A percentile compares a stretch with the other conserved stretches of the same genome.
Conservation (phyloP, 176 grass and related monocot species). For the Cenchrus fungigraminus region DNA sequence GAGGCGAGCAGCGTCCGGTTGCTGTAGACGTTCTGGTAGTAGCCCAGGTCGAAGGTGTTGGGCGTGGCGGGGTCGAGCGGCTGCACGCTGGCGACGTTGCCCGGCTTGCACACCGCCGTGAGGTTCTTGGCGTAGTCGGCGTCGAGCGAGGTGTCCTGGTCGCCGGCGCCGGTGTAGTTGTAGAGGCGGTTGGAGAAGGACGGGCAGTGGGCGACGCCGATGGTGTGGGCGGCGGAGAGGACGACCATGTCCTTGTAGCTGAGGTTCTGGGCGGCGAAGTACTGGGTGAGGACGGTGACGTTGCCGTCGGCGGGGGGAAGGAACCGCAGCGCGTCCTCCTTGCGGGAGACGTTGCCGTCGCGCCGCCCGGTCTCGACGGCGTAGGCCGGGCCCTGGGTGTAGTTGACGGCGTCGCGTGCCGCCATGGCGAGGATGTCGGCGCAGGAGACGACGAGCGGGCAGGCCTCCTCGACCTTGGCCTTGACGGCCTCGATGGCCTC, state of each 20-base stretch:
- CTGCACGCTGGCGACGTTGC: constrained; percentile 15
- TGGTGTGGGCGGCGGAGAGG: constrained; percentile 67
- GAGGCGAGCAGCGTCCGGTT: constrained; percentile 40
- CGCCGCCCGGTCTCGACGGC: constrained; percentile 52
- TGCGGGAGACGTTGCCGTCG: constrained; percentile 59
- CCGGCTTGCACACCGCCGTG: constrained; percentile 17
- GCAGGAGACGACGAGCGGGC: constrained; percentile 65
- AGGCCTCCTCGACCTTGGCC: constrained; percentile 53
- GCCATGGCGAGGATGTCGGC: constrained; percentile 80
- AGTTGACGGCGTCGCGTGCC: constrained; percentile 56
- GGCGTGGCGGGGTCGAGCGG: constrained; percentile 36
- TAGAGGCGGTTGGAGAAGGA: constrained; percentile 56
- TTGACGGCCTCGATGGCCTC: constrained; percentile 67
- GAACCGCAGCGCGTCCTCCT: constrained; percentile 31
- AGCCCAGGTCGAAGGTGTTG: constrained; percentile 44
- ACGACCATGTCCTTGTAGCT: constrained; percentile 70
- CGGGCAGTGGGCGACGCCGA: constrained; percentile 64
- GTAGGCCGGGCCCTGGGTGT: constrained; percentile 51
- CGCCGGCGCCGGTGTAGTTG: constrained; percentile 58
- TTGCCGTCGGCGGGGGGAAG: constrained; percentile 58
- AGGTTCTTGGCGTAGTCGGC: constrained; percentile 34
- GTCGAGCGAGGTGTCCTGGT: constrained; percentile 54
- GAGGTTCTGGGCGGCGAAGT: constrained; percentile 62
- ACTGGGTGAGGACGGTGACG: constrained; percentile 45
- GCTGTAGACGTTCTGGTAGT: constrained; percentile 48